phyloP scores from a whole-genome alignment of 768 basidiomycete genomes.

The Amanita rubescens region DNA sequence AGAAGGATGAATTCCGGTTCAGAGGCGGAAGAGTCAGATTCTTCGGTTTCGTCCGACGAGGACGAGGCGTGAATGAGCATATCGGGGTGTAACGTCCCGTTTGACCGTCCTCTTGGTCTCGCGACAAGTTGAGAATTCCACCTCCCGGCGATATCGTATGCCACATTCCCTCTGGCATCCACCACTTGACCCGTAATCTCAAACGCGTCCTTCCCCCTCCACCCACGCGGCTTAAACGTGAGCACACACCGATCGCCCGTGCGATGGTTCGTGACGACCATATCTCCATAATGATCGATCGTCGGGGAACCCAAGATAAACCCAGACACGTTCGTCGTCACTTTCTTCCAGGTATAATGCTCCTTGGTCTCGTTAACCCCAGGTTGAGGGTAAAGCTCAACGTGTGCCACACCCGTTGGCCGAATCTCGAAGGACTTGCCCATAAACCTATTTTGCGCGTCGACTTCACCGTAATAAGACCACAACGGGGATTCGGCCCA shows the following conservation, averaged over 20 bases:
- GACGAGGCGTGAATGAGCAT: constrained; percentile 39
- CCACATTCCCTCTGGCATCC: constrained; percentile 53
- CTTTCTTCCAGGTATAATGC: constrained; percentile 95
- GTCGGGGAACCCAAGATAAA: constrained; percentile 87
- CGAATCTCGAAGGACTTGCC: constrained; percentile 95
- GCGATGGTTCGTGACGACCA: constrained; percentile 89
- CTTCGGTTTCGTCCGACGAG: no score
- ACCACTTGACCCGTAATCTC: constrained; percentile 87
- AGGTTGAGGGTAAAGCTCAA: constrained; percentile 63
- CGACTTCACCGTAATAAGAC: constrained; percentile 92
- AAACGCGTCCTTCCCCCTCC: constrained; percentile 86
- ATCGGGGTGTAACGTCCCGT: constrained; percentile 66
- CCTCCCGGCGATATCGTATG: constrained; percentile 87
- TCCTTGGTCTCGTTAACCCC: constrained; percentile 60
- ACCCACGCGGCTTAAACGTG: constrained; percentile 94
- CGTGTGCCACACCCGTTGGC: constrained; percentile 92
- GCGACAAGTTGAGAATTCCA: constrained; percentile 96
- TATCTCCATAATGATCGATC: constrained; percentile 92
- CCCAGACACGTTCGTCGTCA: constrained; percentile 84
- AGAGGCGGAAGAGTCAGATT: constrained; percentile 26
- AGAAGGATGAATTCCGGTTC: constrained; percentile 75
- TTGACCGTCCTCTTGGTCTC: constrained; percentile 43
- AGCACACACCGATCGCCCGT: constrained; percentile 82
- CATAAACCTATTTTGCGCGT: constrained; percentile 95
- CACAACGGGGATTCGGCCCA: constrained; percentile 87